A percentile compares a stretch with the other conserved stretches of the same genome.
phyloP scores from a whole-genome alignment of 2,329 filamentous ascomycete genomes.

The Sporothrix variecibatus region DNA sequence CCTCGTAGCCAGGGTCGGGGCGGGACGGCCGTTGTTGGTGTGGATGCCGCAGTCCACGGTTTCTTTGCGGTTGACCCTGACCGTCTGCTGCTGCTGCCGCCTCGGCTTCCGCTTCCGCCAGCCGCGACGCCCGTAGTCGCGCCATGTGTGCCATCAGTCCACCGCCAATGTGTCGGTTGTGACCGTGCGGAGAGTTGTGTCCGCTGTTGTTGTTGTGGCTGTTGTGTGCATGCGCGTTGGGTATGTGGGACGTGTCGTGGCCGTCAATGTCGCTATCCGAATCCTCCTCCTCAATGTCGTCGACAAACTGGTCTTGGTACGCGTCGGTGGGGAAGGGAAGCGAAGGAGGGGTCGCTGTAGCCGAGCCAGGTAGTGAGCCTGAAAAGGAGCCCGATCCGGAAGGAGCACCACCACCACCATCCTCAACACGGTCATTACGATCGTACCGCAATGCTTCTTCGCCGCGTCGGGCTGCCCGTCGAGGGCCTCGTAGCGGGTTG shows the following conservation, averaged over 20 bases:
- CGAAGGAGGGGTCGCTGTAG: background rate
- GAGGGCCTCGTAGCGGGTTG: slow-evolving; percentile 27
- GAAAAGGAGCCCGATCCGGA: background rate
- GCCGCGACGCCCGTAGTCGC: background rate
- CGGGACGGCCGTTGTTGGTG: background rate
- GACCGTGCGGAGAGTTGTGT: background rate
- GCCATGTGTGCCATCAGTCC: background rate
- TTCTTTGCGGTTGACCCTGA: too few relatives aligned
- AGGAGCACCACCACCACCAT: background rate
- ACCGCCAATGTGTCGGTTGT: background rate
- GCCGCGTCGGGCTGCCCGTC: slow-evolving; percentile 25
- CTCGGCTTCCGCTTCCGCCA: background rate
- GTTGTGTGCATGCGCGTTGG: background rate
- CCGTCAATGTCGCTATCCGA: background rate
- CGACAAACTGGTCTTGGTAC: background rate
- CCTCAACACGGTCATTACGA: background rate
- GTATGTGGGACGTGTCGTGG: background rate
- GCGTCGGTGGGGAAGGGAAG: background rate
- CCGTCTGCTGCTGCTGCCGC: background rate
- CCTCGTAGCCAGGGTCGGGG: background rate
- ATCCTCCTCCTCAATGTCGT: background rate
- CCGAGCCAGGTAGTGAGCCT: background rate
- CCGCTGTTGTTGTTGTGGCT: background rate
- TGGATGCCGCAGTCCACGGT: background rate
- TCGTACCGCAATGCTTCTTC: slow-evolving; percentile 21